These are phyloP conservation scores for Verticillium nonalfalfae DNA, from an alignment of 2,329 filamentous ascomycete species.

Conservation along the genomic window DNA sequence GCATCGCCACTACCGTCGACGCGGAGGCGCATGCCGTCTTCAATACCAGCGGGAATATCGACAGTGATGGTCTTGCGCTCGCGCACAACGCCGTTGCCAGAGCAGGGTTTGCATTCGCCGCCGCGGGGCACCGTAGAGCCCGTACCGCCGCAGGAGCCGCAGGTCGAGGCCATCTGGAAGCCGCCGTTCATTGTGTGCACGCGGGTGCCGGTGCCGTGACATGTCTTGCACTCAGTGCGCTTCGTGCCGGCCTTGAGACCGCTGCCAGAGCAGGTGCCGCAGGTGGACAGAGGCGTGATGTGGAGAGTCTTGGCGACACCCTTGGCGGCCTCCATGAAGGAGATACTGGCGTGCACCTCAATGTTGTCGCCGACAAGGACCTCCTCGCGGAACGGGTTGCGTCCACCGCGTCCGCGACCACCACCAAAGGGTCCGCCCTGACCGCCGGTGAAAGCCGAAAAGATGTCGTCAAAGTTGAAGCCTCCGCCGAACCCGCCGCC, in stretches of 20 bases:
- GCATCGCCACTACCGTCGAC: constrained; percentile 84
- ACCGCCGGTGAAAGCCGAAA: constrained; percentile 71
- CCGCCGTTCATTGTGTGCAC: constrained; percentile 87
- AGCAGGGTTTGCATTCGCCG: constrained; percentile 73
- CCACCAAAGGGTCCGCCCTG: constrained; percentile 48
- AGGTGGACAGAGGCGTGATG: constrained; percentile 75
- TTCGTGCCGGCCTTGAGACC: constrained; percentile 79
- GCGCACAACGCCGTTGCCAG: constrained; percentile 76
- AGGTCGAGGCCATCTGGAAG: constrained; percentile 94
- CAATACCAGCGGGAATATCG: constrained; percentile 91
- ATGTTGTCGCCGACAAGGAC: constrained; percentile 93
- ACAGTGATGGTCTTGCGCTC: constrained; percentile 79
- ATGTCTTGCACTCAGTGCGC: constrained; percentile 67
- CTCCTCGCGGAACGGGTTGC: constrained; percentile 68
- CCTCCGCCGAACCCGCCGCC: constrained; percentile 72
- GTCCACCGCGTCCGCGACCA: constrained; percentile 41
- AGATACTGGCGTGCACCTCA: constrained; percentile 87
- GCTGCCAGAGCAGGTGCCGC: constrained; percentile 74
- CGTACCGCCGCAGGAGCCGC: constrained; percentile 71
- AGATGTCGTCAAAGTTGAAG: constrained; percentile 95
- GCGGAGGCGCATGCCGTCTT: constrained; percentile 90
- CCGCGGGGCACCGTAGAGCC: constrained; percentile 72
- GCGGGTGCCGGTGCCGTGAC: constrained; percentile 78
- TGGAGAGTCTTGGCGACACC: constrained; percentile 82
- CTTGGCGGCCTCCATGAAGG: constrained; percentile 94